A percentile compares a stretch with the other conserved stretches of the same genome.
These are phyloP conservation scores for Penicillium canescens DNA, from an alignment of 495 filamentous ascomycete genomes.

Conservation along the genomic window DNA sequence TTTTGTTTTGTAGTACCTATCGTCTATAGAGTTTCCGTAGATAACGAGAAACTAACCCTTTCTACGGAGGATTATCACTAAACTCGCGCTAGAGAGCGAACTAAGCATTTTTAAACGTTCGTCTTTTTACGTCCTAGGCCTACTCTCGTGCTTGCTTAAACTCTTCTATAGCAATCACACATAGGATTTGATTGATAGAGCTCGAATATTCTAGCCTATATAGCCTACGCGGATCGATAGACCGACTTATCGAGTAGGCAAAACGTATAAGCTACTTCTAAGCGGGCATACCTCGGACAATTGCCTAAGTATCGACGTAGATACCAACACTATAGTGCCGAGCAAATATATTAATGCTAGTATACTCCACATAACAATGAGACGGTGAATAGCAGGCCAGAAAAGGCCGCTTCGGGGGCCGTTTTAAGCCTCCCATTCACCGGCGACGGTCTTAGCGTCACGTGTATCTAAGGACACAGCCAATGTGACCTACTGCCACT, in stretches of 20 bases:
- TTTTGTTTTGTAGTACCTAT: slow-evolving; percentile 5
- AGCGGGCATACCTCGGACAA: slow-evolving; percentile 28
- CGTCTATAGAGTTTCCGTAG: neutral
- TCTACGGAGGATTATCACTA: slow-evolving; percentile 3
- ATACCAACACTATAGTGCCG: slow-evolving; percentile 37
- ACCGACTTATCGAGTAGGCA: slow-evolving; percentile 32
- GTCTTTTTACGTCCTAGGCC: slow-evolving; percentile 11
- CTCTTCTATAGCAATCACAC: slow-evolving; percentile 11
- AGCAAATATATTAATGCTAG: slow-evolving; percentile 36
- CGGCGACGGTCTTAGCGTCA: slow-evolving; percentile 16
- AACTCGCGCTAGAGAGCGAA: slow-evolving; percentile 9
- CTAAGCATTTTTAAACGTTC: slow-evolving; percentile 13
- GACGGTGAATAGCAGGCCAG: slow-evolving; percentile 21
- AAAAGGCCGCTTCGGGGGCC: slow-evolving; percentile 18
- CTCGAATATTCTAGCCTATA: slow-evolving; percentile 19
- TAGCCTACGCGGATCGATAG: slow-evolving; percentile 34
- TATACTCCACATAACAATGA: slow-evolving; percentile 13
- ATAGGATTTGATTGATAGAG: slow-evolving; percentile 19
- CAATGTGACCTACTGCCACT: slow-evolving; percentile 10
- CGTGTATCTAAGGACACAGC: slow-evolving; percentile 11
- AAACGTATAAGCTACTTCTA: slow-evolving; percentile 36
- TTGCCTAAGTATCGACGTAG: slow-evolving; percentile 32
- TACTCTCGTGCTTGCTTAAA: slow-evolving; percentile 8
- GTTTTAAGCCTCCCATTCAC: slow-evolving; percentile 19
- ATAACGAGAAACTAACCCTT: neutral